Evolutionary conservation across 495 filamentous ascomycete species (phyloP), one percentile per base, ranked within the genome.

Genomic region (Aspergillus steynii): DNA sequence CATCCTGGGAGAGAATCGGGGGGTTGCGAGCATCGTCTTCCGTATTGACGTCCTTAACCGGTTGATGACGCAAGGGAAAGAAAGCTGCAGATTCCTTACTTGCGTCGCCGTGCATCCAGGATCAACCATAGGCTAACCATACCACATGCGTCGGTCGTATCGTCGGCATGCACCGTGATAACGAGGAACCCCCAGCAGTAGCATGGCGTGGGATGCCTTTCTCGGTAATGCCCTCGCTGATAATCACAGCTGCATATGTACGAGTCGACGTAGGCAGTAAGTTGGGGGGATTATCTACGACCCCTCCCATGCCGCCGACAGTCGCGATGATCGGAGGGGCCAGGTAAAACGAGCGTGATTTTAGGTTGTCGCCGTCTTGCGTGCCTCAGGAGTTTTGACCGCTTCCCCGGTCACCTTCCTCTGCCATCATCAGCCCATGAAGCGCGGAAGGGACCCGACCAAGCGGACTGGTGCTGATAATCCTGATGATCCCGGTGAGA

Each of bases 301-400:
- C 45, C 55, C 55, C 55, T 57, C 45, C 27, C 27, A 45, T 56
- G 3, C 9, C 25, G 3, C 29, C 27, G 53, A 10, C 34, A 15
- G 49, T 32, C 28, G 52, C 10, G 60, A 31, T 59, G 48, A 61
- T 58, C 58, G 42, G 51, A 57, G 45, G 47, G 34, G 52, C 12
- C 32, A 58, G 49, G 8, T 50, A 62, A 34, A 59, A 48, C 26
- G 28, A 27, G 20, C 12, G 25, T 26, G 26, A 26, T 55, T 61
- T 62, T 56, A 62, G 53, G 53, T 61, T 67, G 60, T 61, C 54
- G 60, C 55, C 52, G 53, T 63, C 58, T 65, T 54, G 63, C 58
- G 58, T 65, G 55, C 47, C 58, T 55, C 31, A 32, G 14, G 54
- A 34, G 52, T 50, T 58, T 42, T 61, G 57, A 58, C 50, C 50